A percentile compares a stretch with the other conserved stretches of the same genome.
phyloP scores from a whole-genome alignment of 2,329 filamentous ascomycete genomes.

The Fusarium transvaalense region DNA sequence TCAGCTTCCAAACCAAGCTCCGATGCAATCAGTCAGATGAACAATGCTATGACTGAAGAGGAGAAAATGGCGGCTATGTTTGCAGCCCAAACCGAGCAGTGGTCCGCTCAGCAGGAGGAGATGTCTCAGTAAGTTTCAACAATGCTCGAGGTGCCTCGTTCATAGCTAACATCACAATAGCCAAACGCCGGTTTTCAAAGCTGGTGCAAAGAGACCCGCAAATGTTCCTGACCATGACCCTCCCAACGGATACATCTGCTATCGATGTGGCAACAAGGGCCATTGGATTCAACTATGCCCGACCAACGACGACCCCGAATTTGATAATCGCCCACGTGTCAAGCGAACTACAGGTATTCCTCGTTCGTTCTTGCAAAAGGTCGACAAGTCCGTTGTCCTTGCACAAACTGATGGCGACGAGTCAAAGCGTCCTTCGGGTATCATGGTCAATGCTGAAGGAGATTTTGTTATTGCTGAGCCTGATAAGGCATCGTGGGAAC shows the following conservation, averaged over 20 bases:
- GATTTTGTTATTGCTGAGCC: slow-evolving; percentile 97
- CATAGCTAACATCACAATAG: slow-evolving; percentile 58
- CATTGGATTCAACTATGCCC: slow-evolving; percentile 99
- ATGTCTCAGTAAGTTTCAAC: slow-evolving; percentile 78
- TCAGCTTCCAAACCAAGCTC: slow-evolving; percentile 66
- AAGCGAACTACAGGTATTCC: slow-evolving; percentile 98
- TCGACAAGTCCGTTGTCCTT: slow-evolving; percentile 87
- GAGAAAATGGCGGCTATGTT: slow-evolving; percentile 95
- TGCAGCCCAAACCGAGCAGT: slow-evolving; percentile 88
- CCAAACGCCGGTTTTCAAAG: slow-evolving; percentile 72
- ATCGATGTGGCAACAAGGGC: slow-evolving; percentile 96
- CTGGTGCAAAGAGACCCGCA: slow-evolving; percentile 73
- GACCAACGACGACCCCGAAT: slow-evolving; percentile 97
- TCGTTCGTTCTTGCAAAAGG: slow-evolving; percentile 92
- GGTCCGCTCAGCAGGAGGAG: slow-evolving; percentile 92
- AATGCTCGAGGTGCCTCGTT: slow-evolving; percentile 5
- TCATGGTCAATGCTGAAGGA: slow-evolving; percentile 98
- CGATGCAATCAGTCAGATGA: slow-evolving; percentile 74
- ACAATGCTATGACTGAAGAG: slow-evolving; percentile 88
- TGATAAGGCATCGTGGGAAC: slow-evolving; percentile 95
- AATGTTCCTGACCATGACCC: slow-evolving; percentile 93
- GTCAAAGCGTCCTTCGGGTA: slow-evolving; percentile 85
- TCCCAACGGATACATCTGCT: slow-evolving; percentile 94
- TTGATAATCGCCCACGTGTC: slow-evolving; percentile 91
- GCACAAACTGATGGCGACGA: slow-evolving; percentile 81